Percentiles rank a stretch among this genome's conserved stretches.
phyloP scores from a whole-genome alignment of 495 filamentous ascomycete genomes.

The Daldinia vernicosa region DNA sequence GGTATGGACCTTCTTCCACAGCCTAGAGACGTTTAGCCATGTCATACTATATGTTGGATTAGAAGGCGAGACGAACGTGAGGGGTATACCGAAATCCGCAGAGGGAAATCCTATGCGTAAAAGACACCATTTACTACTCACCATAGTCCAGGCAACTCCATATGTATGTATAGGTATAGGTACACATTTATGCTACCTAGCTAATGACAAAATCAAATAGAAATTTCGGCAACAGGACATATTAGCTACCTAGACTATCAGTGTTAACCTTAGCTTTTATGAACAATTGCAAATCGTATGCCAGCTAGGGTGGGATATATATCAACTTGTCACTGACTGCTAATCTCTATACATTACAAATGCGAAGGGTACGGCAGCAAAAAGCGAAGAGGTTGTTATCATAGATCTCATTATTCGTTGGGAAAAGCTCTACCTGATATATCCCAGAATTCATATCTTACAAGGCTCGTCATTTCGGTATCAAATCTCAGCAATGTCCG shows the following conservation, averaged over 20 bases:
- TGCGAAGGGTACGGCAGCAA: neutral
- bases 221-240: neutral
- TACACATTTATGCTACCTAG: slow-evolving; percentile 9
- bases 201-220: neutral
- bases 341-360: neutral
- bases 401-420: slow-evolving; percentile 21
- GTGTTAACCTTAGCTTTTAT: neutral
- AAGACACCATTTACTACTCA: slow-evolving; percentile 10
- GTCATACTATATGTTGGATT: slow-evolving; percentile 18
- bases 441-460: neutral
- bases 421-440: neutral
- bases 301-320: too few species aligned
- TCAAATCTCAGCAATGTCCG: neutral
- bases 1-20: neutral
- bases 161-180: neutral
- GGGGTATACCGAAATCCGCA: slow-evolving; percentile 2
- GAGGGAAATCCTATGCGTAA: neutral
- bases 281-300: neutral
- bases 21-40: slow-evolving; percentile 7
- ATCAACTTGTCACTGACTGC: neutral
- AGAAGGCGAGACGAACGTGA: slow-evolving; percentile 28
- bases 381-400: neutral
- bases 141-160: slow-evolving; percentile 7
- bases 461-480: neutral
- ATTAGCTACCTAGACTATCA: neutral